These are phyloP conservation scores for Solanum gandarillasii DNA, from an alignment of 257 asterid genomes.

Conservation along the genomic window DNA sequence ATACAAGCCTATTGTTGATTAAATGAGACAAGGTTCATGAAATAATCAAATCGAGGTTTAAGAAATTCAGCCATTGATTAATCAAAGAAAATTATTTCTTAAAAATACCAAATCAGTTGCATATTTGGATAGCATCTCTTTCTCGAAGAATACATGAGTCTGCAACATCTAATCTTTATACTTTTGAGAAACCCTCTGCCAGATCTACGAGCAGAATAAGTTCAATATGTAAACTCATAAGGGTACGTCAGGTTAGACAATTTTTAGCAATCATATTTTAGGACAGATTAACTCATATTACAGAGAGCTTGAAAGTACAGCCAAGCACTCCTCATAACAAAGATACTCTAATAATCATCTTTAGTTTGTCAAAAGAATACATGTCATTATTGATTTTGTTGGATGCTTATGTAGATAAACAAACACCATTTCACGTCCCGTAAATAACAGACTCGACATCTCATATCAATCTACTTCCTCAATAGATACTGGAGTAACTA, in stretches of 20 bases:
- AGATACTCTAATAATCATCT: background rate
- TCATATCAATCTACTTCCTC: background rate
- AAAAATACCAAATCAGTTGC: background rate
- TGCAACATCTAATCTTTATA: background rate
- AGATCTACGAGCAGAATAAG: background rate
- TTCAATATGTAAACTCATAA: background rate
- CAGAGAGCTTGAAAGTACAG: background rate
- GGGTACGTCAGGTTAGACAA: background rate
- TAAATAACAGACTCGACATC: background rate
- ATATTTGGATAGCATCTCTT: background rate
- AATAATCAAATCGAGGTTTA: background rate
- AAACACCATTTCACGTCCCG: background rate
- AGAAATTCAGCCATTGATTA: background rate
- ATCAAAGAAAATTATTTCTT: background rate
- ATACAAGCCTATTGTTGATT: conserved; percentile 1
- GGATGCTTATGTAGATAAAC: background rate
- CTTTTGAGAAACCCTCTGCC: background rate
- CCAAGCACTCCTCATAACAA: background rate
- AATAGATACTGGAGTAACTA: background rate
- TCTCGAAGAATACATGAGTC: background rate
- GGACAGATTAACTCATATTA: background rate
- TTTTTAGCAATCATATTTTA: background rate
- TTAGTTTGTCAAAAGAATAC: background rate
- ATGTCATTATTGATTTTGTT: background rate
- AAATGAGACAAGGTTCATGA: background rate